Evolutionary conservation across 768 basidiomycete species (phyloP), one percentile per base, ranked within the genome.

Genomic region (Hygrophorus pudorinus): DNA sequence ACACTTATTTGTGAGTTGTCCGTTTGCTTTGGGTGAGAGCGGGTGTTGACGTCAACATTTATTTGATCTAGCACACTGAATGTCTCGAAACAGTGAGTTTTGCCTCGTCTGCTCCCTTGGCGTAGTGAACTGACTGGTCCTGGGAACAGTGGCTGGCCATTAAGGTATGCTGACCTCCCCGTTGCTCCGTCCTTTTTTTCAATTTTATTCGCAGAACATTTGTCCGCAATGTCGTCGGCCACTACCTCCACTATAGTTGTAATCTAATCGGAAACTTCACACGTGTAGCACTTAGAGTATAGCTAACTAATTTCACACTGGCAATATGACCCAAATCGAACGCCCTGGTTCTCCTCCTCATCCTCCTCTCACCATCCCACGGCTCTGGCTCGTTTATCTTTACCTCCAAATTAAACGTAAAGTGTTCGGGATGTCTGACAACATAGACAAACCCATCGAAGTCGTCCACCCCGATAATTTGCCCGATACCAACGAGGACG

Each of bases 191-290:
- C 17, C 17, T 43, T 5, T 16, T 27, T 18, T 28, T 28, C 51
- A 21, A 55, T 33, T 16, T 29, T 11, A 43, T 41, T 18, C 47
- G 2, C 48, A 89, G 85, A 91, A 87, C 50, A 90, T 92, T 32
- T 93, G 90, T 56, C 89, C 90, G n/a, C 80, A 90, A 48, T 91
- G 90, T 62, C 81, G 89, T 48, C 67, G 89, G 48, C 81, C 83
- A 13, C 59, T 93, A 38, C 89, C 90, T 8, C 86, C 88, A 1
- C 65, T 92, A 34, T 92, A 65, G 68, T 39, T n/a, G 17, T 35
- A 17, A 17, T 17, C n/a, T n/a, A n/a, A n/a, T 17, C 17, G 34
- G n/a, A n/a, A n/a, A n/a, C n/a, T n/a, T n/a, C n/a, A n/a, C 34
- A n/a, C 34, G 9, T n/a, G n/a, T 17, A 17, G 34, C 17, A 17